phyloP scores from a whole-genome alignment of 345 rosid genomes.

The Arabis hirsuta region DNA sequence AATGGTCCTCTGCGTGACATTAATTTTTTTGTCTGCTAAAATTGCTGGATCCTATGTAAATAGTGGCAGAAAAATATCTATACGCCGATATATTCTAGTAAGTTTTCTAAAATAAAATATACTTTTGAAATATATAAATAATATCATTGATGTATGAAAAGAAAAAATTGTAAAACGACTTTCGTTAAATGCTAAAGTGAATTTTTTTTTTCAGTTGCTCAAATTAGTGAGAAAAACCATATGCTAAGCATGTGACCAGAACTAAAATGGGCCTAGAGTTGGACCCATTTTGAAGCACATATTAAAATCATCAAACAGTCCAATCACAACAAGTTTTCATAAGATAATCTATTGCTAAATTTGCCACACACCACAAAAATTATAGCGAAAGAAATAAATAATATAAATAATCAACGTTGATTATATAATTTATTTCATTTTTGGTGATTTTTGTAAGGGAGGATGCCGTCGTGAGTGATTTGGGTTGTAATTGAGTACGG shows the following conservation, averaged over 20 bases:
- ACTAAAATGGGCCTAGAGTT: conserved; percentile 1
- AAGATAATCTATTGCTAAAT: neutral
- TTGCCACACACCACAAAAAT: neutral
- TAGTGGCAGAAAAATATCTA: conserved; percentile 26
- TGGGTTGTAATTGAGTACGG: conserved; percentile 53
- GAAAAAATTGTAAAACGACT: neutral
- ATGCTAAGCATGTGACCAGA: conserved; percentile 8
- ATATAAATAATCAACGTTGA: conserved; percentile 2
- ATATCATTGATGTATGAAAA: neutral
- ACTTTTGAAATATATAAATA: neutral
- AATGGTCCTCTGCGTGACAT: conserved; percentile 17
- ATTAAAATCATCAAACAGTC: conserved; percentile 1
- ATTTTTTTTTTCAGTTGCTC: neutral
- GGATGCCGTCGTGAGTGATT: conserved; percentile 55
- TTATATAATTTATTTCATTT: neutral
- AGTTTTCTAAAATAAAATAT: too few relatives aligned
- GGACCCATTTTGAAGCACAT: neutral
- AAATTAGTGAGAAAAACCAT: conserved; percentile 11
- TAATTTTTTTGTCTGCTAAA: conserved; percentile 23
- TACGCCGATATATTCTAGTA: neutral
- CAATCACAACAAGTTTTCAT: neutral
- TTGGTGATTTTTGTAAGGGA: neutral
- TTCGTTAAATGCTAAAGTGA: neutral
- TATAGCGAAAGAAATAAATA: neutral
- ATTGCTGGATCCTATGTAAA: conserved; percentile 42